phyloP scores from a whole-genome alignment of 768 basidiomycete genomes.

The Leccinellum rugosiceps region DNA sequence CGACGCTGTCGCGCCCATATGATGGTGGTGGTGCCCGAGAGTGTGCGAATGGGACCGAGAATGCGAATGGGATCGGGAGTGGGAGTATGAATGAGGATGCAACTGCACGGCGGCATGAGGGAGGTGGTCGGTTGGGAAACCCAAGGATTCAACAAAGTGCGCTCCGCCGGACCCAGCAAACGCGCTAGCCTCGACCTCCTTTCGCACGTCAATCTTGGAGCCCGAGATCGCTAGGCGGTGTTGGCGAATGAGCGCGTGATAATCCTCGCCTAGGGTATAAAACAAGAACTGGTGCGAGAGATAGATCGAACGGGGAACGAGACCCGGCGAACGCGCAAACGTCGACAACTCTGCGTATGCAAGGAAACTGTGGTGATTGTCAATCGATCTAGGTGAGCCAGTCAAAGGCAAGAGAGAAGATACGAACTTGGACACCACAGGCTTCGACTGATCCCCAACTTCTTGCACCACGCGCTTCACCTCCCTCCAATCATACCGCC shows the following conservation, averaged over 20 bases:
- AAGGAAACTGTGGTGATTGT: conserved; percentile 39
- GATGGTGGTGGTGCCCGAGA: conserved; percentile 30
- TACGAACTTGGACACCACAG: conserved; percentile 14
- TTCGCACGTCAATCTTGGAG: conserved; percentile 64
- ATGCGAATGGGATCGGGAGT: conserved; percentile 6
- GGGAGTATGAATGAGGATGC: not conserved
- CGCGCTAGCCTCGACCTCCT: conserved; percentile 65
- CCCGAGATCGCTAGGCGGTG: conserved; percentile 58
- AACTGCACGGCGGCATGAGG: not conserved
- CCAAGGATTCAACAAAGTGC: conserved; percentile 22
- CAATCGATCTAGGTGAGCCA: not conserved
- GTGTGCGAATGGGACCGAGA: not conserved
- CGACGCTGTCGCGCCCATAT: conserved; percentile 35
- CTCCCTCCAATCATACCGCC: conserved; percentile 51
- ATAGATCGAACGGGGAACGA: conserved; percentile 76
- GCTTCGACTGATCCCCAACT: conserved; percentile 5
- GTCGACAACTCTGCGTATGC: conserved; percentile 84
- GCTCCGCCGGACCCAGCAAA: conserved; percentile 32
- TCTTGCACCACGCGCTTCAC: conserved; percentile 36
- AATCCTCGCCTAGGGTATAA: conserved; percentile 69
- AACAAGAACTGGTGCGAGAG: conserved; percentile 85
- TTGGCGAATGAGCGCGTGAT: conserved; percentile 71
- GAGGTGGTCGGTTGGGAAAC: conserved; percentile 5
- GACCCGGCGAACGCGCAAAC: conserved; percentile 49
- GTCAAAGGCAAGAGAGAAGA: not conserved